Percentiles rank a stretch among this genome's conserved stretches.
Conservation (phyloP, 495 filamentous ascomycete species). For the Choiromyces venosus region DNA sequence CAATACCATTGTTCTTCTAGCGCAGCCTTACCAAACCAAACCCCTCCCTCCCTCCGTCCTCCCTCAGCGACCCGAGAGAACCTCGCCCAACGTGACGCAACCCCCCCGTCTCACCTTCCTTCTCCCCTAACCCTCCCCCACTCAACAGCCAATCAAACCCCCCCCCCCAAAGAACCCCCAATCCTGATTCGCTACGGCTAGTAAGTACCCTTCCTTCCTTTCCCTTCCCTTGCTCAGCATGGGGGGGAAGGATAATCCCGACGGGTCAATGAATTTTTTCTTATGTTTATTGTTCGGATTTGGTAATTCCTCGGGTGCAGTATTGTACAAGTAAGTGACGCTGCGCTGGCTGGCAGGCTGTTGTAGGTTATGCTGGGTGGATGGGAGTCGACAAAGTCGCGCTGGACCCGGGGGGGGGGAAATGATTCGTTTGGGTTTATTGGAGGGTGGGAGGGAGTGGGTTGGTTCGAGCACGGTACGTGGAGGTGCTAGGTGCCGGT, state of each 20-base stretch:
- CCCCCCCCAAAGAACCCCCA: not conserved
- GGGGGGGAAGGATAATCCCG: not conserved
- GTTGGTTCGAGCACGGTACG: too few relatives aligned
- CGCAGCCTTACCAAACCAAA: too few relatives aligned
- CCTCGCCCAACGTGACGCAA: too few relatives aligned
- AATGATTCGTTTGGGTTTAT: slow-evolving; percentile 1
- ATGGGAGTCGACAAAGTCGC: not conserved
- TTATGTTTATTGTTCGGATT: not conserved
- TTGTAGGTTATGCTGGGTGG: too few relatives aligned
- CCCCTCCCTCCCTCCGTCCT: not conserved
- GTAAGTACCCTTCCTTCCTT: too few relatives aligned
- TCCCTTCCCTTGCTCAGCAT: too few relatives aligned
- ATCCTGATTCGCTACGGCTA: not conserved
- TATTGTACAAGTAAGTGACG: not conserved
- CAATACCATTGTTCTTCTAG: too few relatives aligned
- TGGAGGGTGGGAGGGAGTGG: not conserved
- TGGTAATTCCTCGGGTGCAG: not conserved
- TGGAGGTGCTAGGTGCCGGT: not conserved
- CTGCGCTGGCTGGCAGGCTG: slow-evolving; percentile 4
- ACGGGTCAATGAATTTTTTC: too few relatives aligned
- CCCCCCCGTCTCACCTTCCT: not conserved
- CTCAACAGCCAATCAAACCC: not conserved
- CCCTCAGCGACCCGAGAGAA: too few relatives aligned
- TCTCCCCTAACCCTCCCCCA: not conserved
- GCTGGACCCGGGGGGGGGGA: not conserved